Evolutionary conservation across 2,329 filamentous ascomycete genomes (phyloP).

Genomic region (Ceratocystis huliohia): DNA sequence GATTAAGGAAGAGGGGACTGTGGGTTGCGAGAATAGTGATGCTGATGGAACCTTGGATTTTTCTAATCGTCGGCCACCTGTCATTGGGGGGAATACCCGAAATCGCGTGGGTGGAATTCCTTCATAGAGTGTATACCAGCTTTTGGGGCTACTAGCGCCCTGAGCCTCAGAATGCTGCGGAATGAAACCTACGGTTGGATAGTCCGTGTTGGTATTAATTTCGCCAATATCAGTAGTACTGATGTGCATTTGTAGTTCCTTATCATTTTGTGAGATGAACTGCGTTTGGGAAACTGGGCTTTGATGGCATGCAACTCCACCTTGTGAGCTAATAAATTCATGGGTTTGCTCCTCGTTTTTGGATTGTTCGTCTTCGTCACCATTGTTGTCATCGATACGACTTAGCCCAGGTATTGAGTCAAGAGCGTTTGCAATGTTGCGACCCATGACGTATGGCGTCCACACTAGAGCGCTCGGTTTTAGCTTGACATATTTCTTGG

Average conservation of each 20-base stretch:
- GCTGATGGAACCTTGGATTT: slow-evolving; percentile 26
- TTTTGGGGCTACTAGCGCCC: slow-evolving; percentile 24
- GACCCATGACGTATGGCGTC: slow-evolving; percentile 96
- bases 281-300: neutral
- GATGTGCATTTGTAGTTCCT: slow-evolving; percentile 5
- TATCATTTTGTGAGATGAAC: slow-evolving; percentile 9
- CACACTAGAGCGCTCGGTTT: slow-evolving; percentile 72
- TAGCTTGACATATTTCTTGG: slow-evolving; percentile 75
- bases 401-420: slow-evolving; percentile 72
- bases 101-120: slow-evolving; percentile 58
- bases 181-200: slow-evolving; percentile 11
- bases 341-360: neutral
- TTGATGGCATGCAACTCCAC: neutral
- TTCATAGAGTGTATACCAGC: slow-evolving; percentile 38
- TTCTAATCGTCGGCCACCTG: slow-evolving; percentile 36
- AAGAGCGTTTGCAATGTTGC: slow-evolving; percentile 67
- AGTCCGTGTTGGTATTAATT: slow-evolving; percentile 14
- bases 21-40: no score
- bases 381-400: slow-evolving; percentile 63
- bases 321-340: slow-evolving; percentile 22
- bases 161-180: slow-evolving; percentile 26
- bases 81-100: slow-evolving; percentile 61
- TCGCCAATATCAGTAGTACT: slow-evolving; percentile 1
- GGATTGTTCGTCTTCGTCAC: slow-evolving; percentile 26
- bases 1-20: neutral